A percentile compares a stretch with the other conserved stretches of the same genome.
phyloP scores from a whole-genome alignment of 371 early-diverging fungal genomes.

The Actinomortierella wolfii region DNA sequence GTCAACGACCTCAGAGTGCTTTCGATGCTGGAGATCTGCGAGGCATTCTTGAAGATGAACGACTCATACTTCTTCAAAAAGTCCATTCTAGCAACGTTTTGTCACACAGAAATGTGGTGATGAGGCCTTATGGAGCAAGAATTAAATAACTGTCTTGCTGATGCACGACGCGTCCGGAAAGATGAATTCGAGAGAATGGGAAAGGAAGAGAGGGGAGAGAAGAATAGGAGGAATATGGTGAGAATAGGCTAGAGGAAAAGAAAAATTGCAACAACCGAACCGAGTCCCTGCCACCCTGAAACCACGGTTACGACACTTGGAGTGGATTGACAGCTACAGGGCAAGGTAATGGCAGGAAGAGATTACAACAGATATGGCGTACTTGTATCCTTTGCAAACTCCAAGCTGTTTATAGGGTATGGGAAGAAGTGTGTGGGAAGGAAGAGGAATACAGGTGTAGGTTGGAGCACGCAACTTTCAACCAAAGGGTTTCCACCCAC shows the following conservation, averaged over 20 bases:
- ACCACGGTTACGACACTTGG: background rate
- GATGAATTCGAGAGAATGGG: background rate
- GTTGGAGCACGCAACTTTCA: background rate
- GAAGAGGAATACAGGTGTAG: background rate
- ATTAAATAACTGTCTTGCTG: no score
- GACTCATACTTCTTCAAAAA: conserved; percentile 73
- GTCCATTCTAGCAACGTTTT: conserved; percentile 28
- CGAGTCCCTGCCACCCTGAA: background rate
- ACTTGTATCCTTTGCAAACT: no score
- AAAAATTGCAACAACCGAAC: background rate
- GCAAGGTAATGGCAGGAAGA: no score
- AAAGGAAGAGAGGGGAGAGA: background rate
- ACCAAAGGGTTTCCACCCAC: background rate
- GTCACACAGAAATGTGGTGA: no score
- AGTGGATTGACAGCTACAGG: no score
- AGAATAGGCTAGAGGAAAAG: background rate
- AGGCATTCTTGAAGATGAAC: conserved; percentile 84
- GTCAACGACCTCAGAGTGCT: conserved; percentile 84
- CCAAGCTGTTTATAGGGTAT: background rate
- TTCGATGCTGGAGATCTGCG: conserved; percentile 89
- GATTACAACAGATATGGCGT: no score
- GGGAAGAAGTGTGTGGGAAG: background rate
- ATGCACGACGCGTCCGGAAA: background rate
- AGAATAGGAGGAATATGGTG: background rate
- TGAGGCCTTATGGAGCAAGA: no score